These are phyloP conservation scores for Kazachstania bromeliacearum DNA, from an alignment of 805 yeast species.

Conservation along the genomic window DNA sequence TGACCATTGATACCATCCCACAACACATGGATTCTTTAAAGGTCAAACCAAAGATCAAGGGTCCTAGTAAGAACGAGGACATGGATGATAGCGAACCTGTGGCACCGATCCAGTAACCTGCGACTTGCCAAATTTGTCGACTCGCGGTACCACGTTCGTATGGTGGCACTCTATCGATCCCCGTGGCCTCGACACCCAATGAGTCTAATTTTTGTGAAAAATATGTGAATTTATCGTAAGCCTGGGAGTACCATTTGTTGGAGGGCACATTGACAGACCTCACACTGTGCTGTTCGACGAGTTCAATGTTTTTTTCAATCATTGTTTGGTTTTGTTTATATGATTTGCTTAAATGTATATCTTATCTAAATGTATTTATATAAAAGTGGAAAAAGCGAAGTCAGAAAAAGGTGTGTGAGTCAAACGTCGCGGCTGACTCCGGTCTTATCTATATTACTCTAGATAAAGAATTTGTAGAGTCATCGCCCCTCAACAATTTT, in stretches of 20 bases:
- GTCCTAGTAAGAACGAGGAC: conserved; percentile 74
- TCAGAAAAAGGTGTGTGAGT: too few species aligned
- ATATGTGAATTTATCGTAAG: not conserved
- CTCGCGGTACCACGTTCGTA: conserved; percentile 45
- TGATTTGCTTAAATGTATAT: too few species aligned
- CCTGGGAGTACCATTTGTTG: conserved; percentile 2
- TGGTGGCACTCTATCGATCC: conserved; percentile 67
- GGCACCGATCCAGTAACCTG: conserved; percentile 77
- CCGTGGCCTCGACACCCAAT: conserved; percentile 64
- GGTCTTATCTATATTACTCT: too few species aligned
- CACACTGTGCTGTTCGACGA: not conserved
- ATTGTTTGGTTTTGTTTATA: too few species aligned
- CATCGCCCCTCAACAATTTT: too few species aligned
- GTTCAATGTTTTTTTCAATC: too few species aligned
- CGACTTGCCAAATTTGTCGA: conserved; percentile 37
- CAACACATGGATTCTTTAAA: conserved; percentile 52
- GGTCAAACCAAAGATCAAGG: conserved; percentile 59
- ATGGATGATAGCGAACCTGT: conserved; percentile 84
- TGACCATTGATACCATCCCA: conserved; percentile 52
- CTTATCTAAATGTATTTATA: too few species aligned
- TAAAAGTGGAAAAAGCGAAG: too few species aligned
- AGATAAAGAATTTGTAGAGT: too few species aligned
- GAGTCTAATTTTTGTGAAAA: conserved; percentile 43
- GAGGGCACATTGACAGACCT: not conserved
- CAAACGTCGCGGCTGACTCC: too few species aligned